phyloP scores from a whole-genome alignment of 2,329 filamentous ascomycete genomes.

The Fusarium begoniae region DNA sequence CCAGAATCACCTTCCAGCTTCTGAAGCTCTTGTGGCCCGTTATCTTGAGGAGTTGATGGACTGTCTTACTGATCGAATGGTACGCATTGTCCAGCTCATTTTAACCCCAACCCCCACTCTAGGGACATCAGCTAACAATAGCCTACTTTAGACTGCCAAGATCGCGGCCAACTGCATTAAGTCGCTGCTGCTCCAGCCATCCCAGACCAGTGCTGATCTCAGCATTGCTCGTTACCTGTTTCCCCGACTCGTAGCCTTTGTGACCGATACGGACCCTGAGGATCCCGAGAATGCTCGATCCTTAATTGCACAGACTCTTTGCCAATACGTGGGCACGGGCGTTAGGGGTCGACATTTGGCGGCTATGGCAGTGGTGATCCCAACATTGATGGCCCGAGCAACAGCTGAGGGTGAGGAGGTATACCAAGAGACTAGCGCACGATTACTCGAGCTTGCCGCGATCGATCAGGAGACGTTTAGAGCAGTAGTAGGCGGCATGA shows the following conservation, averaged over 20 bases:
- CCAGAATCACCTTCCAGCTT: constrained; percentile 75
- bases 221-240: constrained; percentile 78
- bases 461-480: constrained; percentile 79
- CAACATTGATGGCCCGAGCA: constrained; percentile 78
- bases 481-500: constrained; percentile 76
- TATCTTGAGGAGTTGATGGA: constrained; percentile 86
- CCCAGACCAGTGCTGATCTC: constrained; percentile 72
- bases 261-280: constrained; percentile 74
- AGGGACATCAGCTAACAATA: constrained; percentile 9
- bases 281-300: constrained; percentile 81
- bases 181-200: constrained; percentile 77
- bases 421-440: constrained; percentile 77
- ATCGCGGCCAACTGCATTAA: constrained; percentile 91
- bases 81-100: constrained; percentile 54
- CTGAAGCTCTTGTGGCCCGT: constrained; percentile 76
- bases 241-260: constrained; percentile 79
- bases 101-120: not conserved
- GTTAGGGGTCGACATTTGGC: constrained; percentile 58
- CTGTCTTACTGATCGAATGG: constrained; percentile 81
- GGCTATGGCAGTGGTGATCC: constrained; percentile 80
- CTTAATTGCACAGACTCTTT: constrained; percentile 78
- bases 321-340: constrained; percentile 70
- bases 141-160: constrained; percentile 72
- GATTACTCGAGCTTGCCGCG: constrained; percentile 83
- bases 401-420: constrained; percentile 67